Evolutionary conservation across 176 grass and related monocot genomes (phyloP), one percentile per base, ranked within the genome.

Genomic region (Carex littledalei): DNA sequence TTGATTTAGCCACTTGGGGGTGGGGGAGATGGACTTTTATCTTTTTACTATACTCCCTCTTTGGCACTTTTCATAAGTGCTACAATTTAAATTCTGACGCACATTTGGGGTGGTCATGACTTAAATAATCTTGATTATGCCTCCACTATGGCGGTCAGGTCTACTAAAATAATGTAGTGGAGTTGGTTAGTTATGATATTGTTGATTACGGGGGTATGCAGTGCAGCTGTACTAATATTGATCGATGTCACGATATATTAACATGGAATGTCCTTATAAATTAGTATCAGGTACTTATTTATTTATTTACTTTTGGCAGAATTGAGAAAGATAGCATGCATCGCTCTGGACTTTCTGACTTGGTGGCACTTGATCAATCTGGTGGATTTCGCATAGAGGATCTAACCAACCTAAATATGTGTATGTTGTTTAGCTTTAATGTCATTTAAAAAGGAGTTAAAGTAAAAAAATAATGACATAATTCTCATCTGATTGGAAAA

Each of bases 381-480:
- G 65, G 80, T 81, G 88, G 87, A 83, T 89, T 92, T 84, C 84
- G 64, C 73, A 85, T 97, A 85, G 94, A 86, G 71, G 94, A 90
- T 86, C 65, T 91, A 56, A 86, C 84, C 57, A 88, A 85, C 87
- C 53, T 92, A 29, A 87, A 81, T 67, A 85, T 84, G 35, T 81
- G 94, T 97, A 94, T 87, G 93, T 65, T 61, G 10, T 81, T 37
- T 78, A 17, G 31, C 58, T 80, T 66, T 71, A 59, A 68, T 20
- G 15, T 18, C 4, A 29, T 13, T 22, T 24, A 8, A 76, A 24
- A 59, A 39, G n/a, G 2, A 39, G 6, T 60, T 60, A 61, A 10
- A 56, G 50, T 17, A 10, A 52, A 50, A 50, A 74, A 14, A 26
- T 7, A 76, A 29, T 76, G 20, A 29, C 43, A 76, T 53, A 75